Conservation (phyloP, 306 rosid genomes). For the Alnus rubra region DNA sequence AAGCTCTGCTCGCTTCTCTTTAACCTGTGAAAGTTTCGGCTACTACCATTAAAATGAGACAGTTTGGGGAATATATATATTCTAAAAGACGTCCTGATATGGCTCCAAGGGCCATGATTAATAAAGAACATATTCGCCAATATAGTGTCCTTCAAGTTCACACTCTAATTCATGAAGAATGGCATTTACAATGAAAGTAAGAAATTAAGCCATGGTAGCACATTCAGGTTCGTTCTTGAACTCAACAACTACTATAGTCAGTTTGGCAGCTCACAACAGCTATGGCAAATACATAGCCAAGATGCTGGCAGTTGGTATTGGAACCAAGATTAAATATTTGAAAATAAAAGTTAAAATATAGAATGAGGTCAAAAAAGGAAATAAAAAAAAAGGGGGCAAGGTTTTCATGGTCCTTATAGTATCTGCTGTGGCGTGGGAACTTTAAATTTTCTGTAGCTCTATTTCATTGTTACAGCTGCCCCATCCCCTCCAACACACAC, state of each 20-base stretch:
- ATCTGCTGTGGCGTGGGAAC: not conserved
- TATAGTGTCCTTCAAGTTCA: too few relatives aligned
- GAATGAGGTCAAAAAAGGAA: too few relatives aligned
- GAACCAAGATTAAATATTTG: not conserved
- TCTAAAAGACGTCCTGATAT: not conserved
- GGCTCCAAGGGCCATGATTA: not conserved
- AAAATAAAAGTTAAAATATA: not conserved
- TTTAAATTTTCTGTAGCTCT: not conserved
- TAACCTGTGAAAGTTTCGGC: slow-evolving; percentile 62
- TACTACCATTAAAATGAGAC: slow-evolving; percentile 14
- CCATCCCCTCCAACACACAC: not conserved
- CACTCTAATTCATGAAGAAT: too few relatives aligned
- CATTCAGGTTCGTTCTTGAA: not conserved
- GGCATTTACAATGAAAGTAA: too few relatives aligned
- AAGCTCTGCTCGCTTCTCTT: slow-evolving; percentile 87
- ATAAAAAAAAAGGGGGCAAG: not conserved
- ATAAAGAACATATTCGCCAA: not conserved
- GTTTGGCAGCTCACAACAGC: not conserved
- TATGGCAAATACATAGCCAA: not conserved
- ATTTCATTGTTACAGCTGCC: not conserved
- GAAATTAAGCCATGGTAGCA: not conserved
- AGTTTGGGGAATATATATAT: not conserved
- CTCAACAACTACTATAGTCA: not conserved
- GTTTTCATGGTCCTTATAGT: not conserved
- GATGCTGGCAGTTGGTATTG: not conserved